Conservation (phyloP, 2,329 filamentous ascomycete species). For the Coniella lustricola region DNA sequence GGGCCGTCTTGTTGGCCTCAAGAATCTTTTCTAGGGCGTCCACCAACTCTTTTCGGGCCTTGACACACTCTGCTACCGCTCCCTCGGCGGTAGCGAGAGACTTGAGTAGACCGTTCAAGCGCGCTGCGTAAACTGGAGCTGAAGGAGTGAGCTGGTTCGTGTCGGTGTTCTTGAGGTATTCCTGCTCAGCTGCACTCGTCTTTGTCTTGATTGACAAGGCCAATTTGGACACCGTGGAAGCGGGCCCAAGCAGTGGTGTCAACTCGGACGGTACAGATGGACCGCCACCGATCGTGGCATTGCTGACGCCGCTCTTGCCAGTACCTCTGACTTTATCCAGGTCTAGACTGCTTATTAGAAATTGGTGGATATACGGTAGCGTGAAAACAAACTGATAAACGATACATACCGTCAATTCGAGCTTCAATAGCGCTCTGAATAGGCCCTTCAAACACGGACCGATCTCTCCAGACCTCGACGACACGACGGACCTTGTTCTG, state of each 20-base stretch:
- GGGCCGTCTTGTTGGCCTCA: constrained; percentile 60
- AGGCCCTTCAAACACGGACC: constrained; percentile 72
- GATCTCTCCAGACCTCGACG: constrained; percentile 87
- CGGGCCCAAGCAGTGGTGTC: constrained; percentile 63
- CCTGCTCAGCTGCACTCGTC: constrained; percentile 64
- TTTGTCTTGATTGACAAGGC: constrained; percentile 60
- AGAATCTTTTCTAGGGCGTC: constrained; percentile 76
- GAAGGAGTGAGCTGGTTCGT: constrained; percentile 62
- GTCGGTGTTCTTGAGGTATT: constrained; percentile 79
- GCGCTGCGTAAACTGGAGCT: constrained; percentile 84
- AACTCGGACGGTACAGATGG: constrained; percentile 68
- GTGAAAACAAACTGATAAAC: background rate
- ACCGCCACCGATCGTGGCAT: constrained; percentile 59
- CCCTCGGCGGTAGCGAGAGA: constrained; percentile 81
- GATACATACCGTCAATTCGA: constrained; percentile 64
- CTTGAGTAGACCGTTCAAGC: constrained; percentile 83
- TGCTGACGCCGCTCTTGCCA: constrained; percentile 44
- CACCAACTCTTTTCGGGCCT: constrained; percentile 72
- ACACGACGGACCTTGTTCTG: constrained; percentile 84
- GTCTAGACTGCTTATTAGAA: constrained; percentile 35
- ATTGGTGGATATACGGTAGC: background rate
- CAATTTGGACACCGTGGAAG: constrained; percentile 68
- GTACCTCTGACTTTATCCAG: constrained; percentile 54
- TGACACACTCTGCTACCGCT: constrained; percentile 82
- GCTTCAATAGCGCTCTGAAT: constrained; percentile 77